Base-by-base conservation (phyloP, 2,329 filamentous ascomycete genomes). In the Plenodomus lindquistii region DNA sequence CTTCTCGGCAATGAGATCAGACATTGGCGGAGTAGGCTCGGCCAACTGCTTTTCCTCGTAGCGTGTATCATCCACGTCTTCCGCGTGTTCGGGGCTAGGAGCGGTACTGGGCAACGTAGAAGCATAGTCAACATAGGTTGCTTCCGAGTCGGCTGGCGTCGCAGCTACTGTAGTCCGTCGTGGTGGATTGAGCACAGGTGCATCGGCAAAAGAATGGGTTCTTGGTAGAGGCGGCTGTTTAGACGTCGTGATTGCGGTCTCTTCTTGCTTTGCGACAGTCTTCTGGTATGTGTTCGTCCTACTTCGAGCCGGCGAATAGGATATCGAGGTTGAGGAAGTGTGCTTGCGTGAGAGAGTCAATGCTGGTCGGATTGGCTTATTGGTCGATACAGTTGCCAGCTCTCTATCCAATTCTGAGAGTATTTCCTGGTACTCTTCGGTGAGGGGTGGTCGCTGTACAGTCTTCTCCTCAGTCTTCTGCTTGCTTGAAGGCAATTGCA, bases 391-490 rank as follows among this genome's bases (percentile, higher is more conserved):
- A 9, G 50, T 58, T n/a, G 37, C 44, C 10, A 72, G 50, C 34
- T 66, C 62, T 6, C 50, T 42, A 18, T 69, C 62, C 67, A 72
- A 65, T 9, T 67, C 63, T 8, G 59, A 44, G 19, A 72, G 20
- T 16, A 72, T 65, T 18, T 63, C 50, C 18, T 54, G 44, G 35
- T 67, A 70, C 17, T 54, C 52, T 2, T 52, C 31, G 22, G 53
- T 50, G 21, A 68, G 42, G 2, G 48, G 36, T 20, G 51, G 47
- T 19, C 44, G 52, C 34, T 47, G 49, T 7, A 46, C 38, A 19
- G 42, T 24, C 19, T 48, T 42, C 15, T 37, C n/a, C 7, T 56
- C 52, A 4, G 46, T 31, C 1, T 48, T 29, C 3, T 51, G 44
- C 22, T 60, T 60, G 5, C 52, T 42, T 3, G 55, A 41, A 5